These are phyloP conservation scores for Mycena rosella DNA, from an alignment of 768 basidiomycete genomes.

Conservation along the genomic window DNA sequence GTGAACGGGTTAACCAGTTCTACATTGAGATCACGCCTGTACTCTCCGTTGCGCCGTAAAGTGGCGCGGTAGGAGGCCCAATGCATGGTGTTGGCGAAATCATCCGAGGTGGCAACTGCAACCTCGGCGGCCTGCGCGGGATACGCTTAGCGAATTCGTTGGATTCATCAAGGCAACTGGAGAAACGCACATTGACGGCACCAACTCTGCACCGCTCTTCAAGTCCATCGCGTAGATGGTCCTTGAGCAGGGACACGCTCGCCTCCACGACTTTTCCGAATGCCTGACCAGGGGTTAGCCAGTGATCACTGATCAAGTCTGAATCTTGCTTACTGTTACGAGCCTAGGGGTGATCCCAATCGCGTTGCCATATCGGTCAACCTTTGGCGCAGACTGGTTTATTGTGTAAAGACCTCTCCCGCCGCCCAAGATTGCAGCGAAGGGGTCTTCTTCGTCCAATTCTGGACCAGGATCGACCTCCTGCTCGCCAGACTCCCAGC, in stretches of 20 bases:
- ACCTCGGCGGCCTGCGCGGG: conserved; percentile 52
- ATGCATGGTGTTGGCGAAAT: conserved; percentile 67
- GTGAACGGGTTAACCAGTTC: conserved; percentile 71
- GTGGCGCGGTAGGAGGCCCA: conserved; percentile 66
- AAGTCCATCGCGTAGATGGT: conserved; percentile 64
- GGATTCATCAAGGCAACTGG: too few relatives aligned
- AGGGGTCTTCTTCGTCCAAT: conserved; percentile 48
- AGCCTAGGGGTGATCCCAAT: conserved; percentile 63
- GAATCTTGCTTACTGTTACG: conserved; percentile 47
- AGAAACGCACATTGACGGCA: conserved; percentile 58
- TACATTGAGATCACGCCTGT: conserved; percentile 70
- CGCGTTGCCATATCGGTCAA: conserved; percentile 56
- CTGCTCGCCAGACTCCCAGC: conserved; percentile 62
- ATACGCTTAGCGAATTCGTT: not conserved
- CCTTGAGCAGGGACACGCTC: conserved; percentile 61
- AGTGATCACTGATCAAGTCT: conserved; percentile 10
- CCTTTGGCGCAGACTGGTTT: conserved; percentile 52
- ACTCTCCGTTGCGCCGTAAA: conserved; percentile 67
- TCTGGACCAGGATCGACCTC: conserved; percentile 39
- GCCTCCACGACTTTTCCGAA: conserved; percentile 60
- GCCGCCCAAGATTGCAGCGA: conserved; percentile 49
- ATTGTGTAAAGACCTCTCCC: conserved; percentile 50
- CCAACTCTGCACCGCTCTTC: conserved; percentile 70
- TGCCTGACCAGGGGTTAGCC: conserved; percentile 49
- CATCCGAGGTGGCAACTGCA: conserved; percentile 62